Base-by-base conservation (phyloP, 163 green algal genomes). In the Scenedesmus sp. region DNA sequence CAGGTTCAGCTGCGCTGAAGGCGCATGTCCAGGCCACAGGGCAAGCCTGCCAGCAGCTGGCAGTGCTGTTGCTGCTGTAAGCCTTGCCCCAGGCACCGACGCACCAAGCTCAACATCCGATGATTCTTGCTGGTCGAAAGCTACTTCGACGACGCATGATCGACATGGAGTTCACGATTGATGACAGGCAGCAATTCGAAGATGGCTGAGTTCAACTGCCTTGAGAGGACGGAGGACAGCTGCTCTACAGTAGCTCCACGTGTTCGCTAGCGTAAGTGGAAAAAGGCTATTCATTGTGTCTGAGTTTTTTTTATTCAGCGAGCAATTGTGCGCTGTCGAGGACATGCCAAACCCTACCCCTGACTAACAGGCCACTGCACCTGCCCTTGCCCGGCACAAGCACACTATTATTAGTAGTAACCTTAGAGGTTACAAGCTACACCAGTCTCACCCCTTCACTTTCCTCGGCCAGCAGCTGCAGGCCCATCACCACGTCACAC, bases 401-500 rank as follows among this genome's bases (percentile, higher is more conserved):
- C 67, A 79, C 67, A 79, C 10, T 1, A 6, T 26, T 26, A 26
- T 0, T 46, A 12, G 67, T 26, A n/a, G 67, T 26, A n/a, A 79
- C 12, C 67, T 79, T 26, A 79, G 0, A 26, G 13, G 67, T 7
- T 79, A 9, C 10, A 46, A 26, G 67, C 10, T 20, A 9, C 67
- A 79, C 20, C 18, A 4, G 20, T 26, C 4, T 52, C 20, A 52
- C 20, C 12, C 70, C 23, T 52, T 4, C 46, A 5, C 70, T 79
- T 23, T 79, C 70, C 70, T 79, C 70, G 46, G 70, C 70, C 23
- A 52, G 70, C 23, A 79, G 70, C 70, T 79, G 70, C 70, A 79
- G 5, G 3, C 70, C 70, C 20, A 79, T 79, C 16, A 67, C 60
- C 6, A 93, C 84, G n/a, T 95, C 93, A 82, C 93, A 95, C 54